These are phyloP conservation scores for Macroventuria anomochaeta DNA, from an alignment of 2,329 filamentous ascomycete species.

Conservation along the genomic window DNA sequence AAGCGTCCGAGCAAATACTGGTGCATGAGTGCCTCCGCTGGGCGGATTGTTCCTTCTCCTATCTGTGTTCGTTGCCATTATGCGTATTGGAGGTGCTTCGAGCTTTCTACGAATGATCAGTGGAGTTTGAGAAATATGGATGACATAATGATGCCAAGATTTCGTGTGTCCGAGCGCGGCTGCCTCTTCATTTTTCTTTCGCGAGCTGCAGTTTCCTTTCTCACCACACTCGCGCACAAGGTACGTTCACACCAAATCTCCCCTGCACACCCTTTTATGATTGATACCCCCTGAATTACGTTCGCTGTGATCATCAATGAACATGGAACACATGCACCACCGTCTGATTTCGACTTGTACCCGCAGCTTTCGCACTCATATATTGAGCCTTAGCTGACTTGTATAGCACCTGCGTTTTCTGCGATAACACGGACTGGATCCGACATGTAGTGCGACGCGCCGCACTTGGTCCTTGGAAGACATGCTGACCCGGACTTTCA, in stretches of 20 bases:
- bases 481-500: background rate
- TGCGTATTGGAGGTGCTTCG: conserved; percentile 13
- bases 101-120: conserved; percentile 16
- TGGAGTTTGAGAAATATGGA: conserved; percentile 20
- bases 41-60: conserved; percentile 91
- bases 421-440: background rate
- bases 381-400: conserved; percentile 29
- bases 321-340: conserved; percentile 67
- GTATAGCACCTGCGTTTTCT: background rate
- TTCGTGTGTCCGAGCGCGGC: conserved; percentile 22
- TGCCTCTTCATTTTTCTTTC: conserved; percentile 37
- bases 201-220: conserved; percentile 26
- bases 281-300: conserved; percentile 60
- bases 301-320: conserved; percentile 63
- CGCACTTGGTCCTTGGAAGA: background rate
- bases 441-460: background rate
- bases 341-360: conserved; percentile 55
- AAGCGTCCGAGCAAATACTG: conserved; percentile 67
- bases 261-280: conserved; percentile 49
- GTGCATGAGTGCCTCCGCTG: conserved; percentile 74
- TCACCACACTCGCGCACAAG: conserved; percentile 29
- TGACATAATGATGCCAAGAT: conserved; percentile 42
- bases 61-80: conserved; percentile 58
- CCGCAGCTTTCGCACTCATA: conserved; percentile 9
- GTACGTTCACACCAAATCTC: conserved; percentile 28